Percentiles rank a stretch among this genome's conserved stretches.
Evolutionary conservation across 2,329 filamentous ascomycete species (phyloP).

Genomic region (Aspergillus sp.): DNA sequence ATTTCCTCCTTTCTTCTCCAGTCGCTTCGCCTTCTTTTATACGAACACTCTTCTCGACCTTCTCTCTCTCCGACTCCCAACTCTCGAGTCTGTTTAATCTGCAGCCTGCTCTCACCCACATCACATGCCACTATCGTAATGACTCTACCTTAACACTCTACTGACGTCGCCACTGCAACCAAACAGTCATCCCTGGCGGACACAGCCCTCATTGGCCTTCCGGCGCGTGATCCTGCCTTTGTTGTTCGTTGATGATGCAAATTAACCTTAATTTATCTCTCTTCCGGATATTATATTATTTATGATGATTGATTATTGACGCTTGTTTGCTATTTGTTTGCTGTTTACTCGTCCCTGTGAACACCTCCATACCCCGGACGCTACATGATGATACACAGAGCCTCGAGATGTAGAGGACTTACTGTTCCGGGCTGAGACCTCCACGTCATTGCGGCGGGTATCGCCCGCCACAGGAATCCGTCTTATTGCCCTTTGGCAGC

Average conservation of each 20-base stretch:
- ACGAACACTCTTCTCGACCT: neutral
- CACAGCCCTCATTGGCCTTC: slow-evolving; percentile 17
- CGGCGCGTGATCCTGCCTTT: slow-evolving; percentile 14
- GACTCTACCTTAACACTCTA: slow-evolving; percentile 14
- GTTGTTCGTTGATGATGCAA: slow-evolving; percentile 14
- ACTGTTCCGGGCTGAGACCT: slow-evolving; percentile 20
- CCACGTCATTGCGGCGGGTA: slow-evolving; percentile 12
- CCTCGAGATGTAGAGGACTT: slow-evolving; percentile 19
- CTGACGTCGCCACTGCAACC: slow-evolving; percentile 17
- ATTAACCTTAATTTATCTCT: neutral
- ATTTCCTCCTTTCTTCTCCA: slow-evolving; percentile 1
- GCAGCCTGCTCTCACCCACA: neutral
- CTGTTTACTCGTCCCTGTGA: slow-evolving; percentile 1
- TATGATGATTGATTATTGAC: neutral
- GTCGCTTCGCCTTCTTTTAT: neutral
- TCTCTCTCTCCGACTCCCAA: too few relatives aligned
- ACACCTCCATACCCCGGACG: slow-evolving; percentile 6
- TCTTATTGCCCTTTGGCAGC: slow-evolving; percentile 18
- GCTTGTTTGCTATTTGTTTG: neutral
- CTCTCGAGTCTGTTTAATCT: neutral
- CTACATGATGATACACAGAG: slow-evolving; percentile 27
- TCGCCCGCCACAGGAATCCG: slow-evolving; percentile 16
- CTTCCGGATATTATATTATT: neutral
- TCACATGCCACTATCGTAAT: neutral
- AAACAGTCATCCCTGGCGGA: slow-evolving; percentile 10